Percentiles rank a stretch among this genome's conserved stretches.
phyloP scores from a whole-genome alignment of 2,329 filamentous ascomycete genomes.

The Aureobasidium vineae region DNA sequence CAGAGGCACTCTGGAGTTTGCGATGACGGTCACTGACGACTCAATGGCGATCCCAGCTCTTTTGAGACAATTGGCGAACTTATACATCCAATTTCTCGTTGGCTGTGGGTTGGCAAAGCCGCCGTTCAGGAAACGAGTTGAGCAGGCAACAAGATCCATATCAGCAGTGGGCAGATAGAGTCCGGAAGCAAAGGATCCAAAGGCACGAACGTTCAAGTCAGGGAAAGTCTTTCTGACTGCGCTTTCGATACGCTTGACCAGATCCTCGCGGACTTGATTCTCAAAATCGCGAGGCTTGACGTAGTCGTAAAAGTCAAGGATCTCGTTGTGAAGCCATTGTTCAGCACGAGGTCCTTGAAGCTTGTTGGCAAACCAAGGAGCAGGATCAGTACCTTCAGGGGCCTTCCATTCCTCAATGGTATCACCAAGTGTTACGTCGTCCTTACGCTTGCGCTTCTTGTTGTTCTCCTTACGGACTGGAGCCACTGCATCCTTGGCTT shows the following conservation, averaged over 20 bases:
- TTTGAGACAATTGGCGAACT: constrained; percentile 61
- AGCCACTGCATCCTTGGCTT: constrained; percentile 18
- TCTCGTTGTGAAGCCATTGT: constrained; percentile 71
- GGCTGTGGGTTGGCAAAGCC: constrained; percentile 43
- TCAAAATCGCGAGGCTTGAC: constrained; percentile 77
- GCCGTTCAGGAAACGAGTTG: constrained; percentile 56
- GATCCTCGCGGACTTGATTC: constrained; percentile 66
- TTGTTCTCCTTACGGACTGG: constrained; percentile 9
- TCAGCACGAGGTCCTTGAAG: constrained; percentile 48
- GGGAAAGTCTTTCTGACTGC: constrained; percentile 51
- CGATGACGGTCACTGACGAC: constrained; percentile 65
- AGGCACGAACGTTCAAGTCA: constrained; percentile 66
- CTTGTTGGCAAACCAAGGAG: constrained; percentile 59
- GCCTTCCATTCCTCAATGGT: constrained; percentile 48
- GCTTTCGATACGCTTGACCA: constrained; percentile 67
- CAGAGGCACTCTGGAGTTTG: constrained; percentile 78
- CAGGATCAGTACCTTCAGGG: constrained; percentile 41
- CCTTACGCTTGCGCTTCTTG: constrained; percentile 63
- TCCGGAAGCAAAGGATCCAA: constrained; percentile 90
- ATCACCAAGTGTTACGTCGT: constrained; percentile 29
- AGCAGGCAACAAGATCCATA: constrained; percentile 87
- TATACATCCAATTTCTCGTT: constrained; percentile 49
- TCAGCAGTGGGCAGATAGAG: constrained; percentile 75
- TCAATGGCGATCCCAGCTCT: constrained; percentile 56
- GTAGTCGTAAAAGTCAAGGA: constrained; percentile 83